Conservation (phyloP, 2,329 filamentous ascomycete genomes). For the Aureobasidium sp. region DNA sequence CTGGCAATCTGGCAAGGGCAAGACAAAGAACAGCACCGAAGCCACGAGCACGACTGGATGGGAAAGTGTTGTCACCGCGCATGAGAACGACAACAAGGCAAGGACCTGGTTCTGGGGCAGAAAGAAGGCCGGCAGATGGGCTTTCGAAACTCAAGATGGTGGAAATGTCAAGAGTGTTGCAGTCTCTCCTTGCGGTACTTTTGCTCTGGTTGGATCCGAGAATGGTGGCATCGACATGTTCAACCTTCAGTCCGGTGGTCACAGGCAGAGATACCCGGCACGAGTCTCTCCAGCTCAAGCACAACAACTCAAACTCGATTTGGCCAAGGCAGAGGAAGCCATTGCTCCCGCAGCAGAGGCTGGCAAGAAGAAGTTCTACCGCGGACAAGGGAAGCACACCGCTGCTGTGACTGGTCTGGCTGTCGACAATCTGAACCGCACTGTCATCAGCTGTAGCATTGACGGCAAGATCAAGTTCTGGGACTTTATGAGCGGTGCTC, state of each 20-base stretch:
- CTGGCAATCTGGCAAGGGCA: slow-evolving; percentile 66
- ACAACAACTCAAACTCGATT: slow-evolving; percentile 60
- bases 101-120: slow-evolving; percentile 98
- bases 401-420: slow-evolving; percentile 77
- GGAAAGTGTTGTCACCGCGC: slow-evolving; percentile 94
- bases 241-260: slow-evolving; percentile 87
- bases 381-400: slow-evolving; percentile 63
- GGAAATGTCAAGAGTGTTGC: slow-evolving; percentile 76
- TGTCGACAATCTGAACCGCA: slow-evolving; percentile 82
- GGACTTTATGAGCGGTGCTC: slow-evolving; percentile 78
- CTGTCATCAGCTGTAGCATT: slow-evolving; percentile 73
- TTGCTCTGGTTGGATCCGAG: slow-evolving; percentile 80
- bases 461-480: slow-evolving; percentile 97
- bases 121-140: slow-evolving; percentile 87
- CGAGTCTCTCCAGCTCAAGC: slow-evolving; percentile 69
- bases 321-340: slow-evolving; percentile 39
- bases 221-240: slow-evolving; percentile 85
- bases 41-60: slow-evolving; percentile 76
- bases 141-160: slow-evolving; percentile 76
- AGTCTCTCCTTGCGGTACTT: slow-evolving; percentile 86
- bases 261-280: slow-evolving; percentile 81
- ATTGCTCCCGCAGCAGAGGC: slow-evolving; percentile 28
- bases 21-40: slow-evolving; percentile 59
- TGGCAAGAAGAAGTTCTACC: slow-evolving; percentile 33
- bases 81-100: slow-evolving; percentile 73